A percentile compares a stretch with the other conserved stretches of the same genome.
phyloP scores from a whole-genome alignment of 352 stramenopile species.

The Phytophthora foliorum region DNA sequence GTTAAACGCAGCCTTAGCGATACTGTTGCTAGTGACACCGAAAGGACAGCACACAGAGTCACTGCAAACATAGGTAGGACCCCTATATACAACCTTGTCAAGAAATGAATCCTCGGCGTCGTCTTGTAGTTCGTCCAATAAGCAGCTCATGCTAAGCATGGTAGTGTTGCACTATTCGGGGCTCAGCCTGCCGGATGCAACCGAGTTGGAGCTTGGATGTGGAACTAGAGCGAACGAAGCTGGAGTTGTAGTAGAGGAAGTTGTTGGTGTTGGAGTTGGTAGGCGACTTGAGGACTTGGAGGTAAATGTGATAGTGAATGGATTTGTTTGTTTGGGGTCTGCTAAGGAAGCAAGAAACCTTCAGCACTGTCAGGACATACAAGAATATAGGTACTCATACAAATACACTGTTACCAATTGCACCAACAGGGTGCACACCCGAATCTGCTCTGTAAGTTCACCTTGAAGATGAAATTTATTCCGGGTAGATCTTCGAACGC shows the following conservation, averaged over 20 bases:
- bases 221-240: background rate
- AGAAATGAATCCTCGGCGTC: background rate
- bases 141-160: background rate
- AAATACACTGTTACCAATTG: background rate
- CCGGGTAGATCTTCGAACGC: too few species aligned
- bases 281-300: background rate
- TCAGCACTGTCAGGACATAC: constrained; percentile 11
- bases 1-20: background rate
- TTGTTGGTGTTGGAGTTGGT: background rate
- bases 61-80: background rate
- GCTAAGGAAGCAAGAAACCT: constrained; percentile 18
- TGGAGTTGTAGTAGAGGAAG: background rate
- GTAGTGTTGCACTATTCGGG: background rate
- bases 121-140: background rate
- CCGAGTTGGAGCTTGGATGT: background rate
- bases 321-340: constrained; percentile 7
- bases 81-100: background rate
- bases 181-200: background rate
- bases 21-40: background rate
- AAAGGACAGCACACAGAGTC: background rate
- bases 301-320: background rate
- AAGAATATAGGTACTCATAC: background rate
- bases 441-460: too few species aligned
- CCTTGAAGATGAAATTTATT: too few species aligned
- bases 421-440: too few species aligned